Evolutionary conservation across 805 yeast species (phyloP).

Genomic region (Candida tammaniensis): DNA sequence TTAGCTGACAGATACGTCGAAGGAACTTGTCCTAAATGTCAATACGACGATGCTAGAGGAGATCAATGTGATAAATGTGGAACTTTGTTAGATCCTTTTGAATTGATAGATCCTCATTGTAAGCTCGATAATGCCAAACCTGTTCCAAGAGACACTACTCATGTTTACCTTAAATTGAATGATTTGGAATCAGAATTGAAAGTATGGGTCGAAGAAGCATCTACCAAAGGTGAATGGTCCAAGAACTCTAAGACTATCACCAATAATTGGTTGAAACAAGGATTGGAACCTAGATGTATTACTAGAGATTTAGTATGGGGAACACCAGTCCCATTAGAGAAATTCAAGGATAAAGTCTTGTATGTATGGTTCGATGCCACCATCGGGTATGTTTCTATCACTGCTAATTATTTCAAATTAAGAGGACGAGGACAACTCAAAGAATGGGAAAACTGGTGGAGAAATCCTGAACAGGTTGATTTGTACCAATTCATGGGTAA

Average conservation of each 20-base stretch:
- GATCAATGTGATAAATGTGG: constrained; percentile 99
- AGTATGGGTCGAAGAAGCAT: constrained; percentile 68
- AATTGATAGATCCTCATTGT: constrained; percentile 92
- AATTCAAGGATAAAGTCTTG: constrained; percentile 82
- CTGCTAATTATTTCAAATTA: constrained; percentile 73
- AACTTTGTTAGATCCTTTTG: constrained; percentile 81
- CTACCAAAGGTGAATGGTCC: constrained; percentile 83
- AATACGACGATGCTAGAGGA: constrained; percentile 96
- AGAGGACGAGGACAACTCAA: constrained; percentile 23
- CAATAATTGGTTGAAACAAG: constrained; percentile 90
- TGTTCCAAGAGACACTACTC: constrained; percentile 75
- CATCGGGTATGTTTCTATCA: constrained; percentile 93
- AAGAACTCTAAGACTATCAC: constrained; percentile 88
- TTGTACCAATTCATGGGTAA: constrained; percentile 98
- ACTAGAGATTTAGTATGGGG: constrained; percentile 99
- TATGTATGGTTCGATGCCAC: constrained; percentile 99
- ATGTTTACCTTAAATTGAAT: constrained; percentile 78
- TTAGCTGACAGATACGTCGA: constrained; percentile 96
- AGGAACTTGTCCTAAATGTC: constrained; percentile 95
- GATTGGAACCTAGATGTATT: constrained; percentile 89
- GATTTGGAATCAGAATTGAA: constrained; percentile 75
- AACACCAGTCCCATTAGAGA: constrained; percentile 92
- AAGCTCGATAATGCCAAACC: constrained; percentile 86
- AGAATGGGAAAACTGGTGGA: constrained; percentile 95
- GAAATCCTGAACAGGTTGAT: constrained; percentile 80